phyloP scores from a whole-genome alignment of 106 monocot species.

The Ottelia alismoides region DNA sequence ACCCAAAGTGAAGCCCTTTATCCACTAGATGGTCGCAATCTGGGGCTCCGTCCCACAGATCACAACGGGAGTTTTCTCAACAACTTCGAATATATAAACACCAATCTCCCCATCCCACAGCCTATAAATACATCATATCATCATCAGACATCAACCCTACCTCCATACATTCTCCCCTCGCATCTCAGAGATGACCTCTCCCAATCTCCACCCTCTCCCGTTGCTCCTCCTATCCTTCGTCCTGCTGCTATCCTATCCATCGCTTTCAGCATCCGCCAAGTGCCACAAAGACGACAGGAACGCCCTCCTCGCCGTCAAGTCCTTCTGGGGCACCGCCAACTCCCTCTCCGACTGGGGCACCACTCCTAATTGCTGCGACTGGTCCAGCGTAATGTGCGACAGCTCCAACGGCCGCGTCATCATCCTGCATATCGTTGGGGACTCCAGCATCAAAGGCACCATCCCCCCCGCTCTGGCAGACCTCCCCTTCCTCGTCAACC shows the following conservation, averaged over 20 bases:
- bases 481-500: not conserved
- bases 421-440: not conserved
- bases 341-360: not conserved
- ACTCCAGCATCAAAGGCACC: not conserved
- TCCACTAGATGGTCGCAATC: too few species aligned
- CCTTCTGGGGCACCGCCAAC: not conserved
- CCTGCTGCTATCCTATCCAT: not conserved
- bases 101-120: too few species aligned
- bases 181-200: too few species aligned
- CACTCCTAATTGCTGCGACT: conserved; percentile 2
- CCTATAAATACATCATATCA: too few species aligned
- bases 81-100: too few species aligned
- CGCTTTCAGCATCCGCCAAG: not conserved
- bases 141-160: too few species aligned
- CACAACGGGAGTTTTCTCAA: too few species aligned
- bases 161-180: too few species aligned
- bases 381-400: not conserved
- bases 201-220: not conserved
- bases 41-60: too few species aligned
- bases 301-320: conserved; percentile 3
- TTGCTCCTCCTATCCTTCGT: not conserved
- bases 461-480: not conserved
- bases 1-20: too few species aligned
- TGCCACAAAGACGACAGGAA: conserved; percentile 5
- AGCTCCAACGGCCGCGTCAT: not conserved